Evolutionary conservation across 1,139 yeast genomes (phyloP).

Genomic region (Geotrichum cucujoidarum): DNA sequence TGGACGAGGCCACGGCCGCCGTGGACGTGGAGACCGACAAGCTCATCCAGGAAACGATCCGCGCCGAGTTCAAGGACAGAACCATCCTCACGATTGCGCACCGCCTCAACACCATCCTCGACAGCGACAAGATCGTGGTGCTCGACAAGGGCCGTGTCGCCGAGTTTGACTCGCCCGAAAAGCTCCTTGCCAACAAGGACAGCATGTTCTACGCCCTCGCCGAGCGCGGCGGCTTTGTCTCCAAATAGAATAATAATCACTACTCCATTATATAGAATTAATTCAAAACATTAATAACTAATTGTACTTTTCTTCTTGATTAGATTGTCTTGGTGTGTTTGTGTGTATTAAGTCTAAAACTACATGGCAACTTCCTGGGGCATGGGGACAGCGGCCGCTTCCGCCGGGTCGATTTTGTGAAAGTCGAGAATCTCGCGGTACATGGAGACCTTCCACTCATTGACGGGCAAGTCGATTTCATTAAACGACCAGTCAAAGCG

Average conservation of each 20-base stretch:
- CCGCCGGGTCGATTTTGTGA: conserved; percentile 65
- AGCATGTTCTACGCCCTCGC: conserved; percentile 85
- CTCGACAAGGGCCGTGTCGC: conserved; percentile 62
- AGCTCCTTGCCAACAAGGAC: conserved; percentile 49
- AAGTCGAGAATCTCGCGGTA: conserved; percentile 93
- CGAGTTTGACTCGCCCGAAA: conserved; percentile 64
- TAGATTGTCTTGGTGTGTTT: too few species aligned
- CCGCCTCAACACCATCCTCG: conserved; percentile 75
- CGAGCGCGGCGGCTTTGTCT: conserved; percentile 64
- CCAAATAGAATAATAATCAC: too few species aligned
- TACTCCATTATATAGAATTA: too few species aligned
- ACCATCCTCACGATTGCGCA: conserved; percentile 81
- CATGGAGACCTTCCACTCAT: conserved; percentile 99
- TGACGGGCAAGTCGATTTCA: conserved; percentile 96
- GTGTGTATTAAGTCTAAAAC: too few species aligned
- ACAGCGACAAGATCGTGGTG: conserved; percentile 66
- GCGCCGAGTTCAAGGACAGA: conserved; percentile 55
- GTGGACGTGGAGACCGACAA: conserved; percentile 77
- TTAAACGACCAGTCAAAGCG: conserved; percentile 98
- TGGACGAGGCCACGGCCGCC: conserved; percentile 85
- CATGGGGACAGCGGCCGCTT: neutral
- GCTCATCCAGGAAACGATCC: conserved; percentile 67
- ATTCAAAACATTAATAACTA: too few species aligned
- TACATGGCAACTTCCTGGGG: neutral
- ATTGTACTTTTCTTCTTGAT: too few species aligned